Conservation (phyloP, 1,284 basidiomycete genomes). For the Tausonia pullulans region DNA sequence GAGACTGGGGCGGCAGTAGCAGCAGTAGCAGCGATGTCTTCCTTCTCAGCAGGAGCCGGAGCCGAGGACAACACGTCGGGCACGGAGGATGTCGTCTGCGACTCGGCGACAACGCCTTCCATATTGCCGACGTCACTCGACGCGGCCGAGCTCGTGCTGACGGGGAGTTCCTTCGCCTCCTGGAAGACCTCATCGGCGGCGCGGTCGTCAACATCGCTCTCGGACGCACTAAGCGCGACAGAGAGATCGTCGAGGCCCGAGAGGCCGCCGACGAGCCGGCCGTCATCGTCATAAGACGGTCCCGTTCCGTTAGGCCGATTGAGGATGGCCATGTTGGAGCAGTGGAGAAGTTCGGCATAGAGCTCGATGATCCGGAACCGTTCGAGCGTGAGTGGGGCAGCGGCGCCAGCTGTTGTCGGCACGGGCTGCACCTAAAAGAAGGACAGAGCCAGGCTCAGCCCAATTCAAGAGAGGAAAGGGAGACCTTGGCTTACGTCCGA, state of each 20-base stretch:
- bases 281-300: conserved; percentile 64
- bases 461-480: conserved; percentile 18
- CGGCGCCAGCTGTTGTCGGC: conserved; percentile 56
- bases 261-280: conserved; percentile 68
- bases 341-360: conserved; percentile 92
- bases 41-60: neutral
- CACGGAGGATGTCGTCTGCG: conserved; percentile 7
- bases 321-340: conserved; percentile 93
- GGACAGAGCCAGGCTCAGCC: conserved; percentile 14
- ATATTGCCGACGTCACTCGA: conserved; percentile 37
- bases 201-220: conserved; percentile 34
- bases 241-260: conserved; percentile 69
- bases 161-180: conserved; percentile 59
- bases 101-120: conserved; percentile 48
- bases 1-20: too few relatives aligned
- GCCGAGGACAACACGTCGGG: neutral
- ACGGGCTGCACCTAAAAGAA: conserved; percentile 47
- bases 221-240: conserved; percentile 55
- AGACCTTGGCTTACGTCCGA: conserved; percentile 48
- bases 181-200: conserved; percentile 49
- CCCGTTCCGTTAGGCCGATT: conserved; percentile 64
- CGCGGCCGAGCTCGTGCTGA: conserved; percentile 38
- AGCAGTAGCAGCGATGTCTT: too few relatives aligned
- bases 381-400: conserved; percentile 81
- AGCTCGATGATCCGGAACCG: conserved; percentile 95